These are phyloP conservation scores for Tricholoma matsutake DNA, from an alignment of 768 basidiomycete species.

Conservation along the genomic window DNA sequence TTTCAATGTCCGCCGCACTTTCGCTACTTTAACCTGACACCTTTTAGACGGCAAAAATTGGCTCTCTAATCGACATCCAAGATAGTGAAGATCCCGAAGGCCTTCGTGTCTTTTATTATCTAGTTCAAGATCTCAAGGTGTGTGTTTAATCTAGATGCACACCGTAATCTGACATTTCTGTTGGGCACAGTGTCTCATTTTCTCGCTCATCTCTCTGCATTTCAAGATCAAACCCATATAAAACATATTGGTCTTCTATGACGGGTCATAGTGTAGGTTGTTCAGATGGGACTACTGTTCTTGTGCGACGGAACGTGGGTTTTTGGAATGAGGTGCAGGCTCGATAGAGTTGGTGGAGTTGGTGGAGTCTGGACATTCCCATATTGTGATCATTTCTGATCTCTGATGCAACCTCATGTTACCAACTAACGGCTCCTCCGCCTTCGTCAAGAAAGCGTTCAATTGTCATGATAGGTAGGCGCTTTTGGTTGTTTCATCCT, in stretches of 20 bases:
- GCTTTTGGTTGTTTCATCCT: background rate
- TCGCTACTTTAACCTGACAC: background rate
- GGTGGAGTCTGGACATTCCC: background rate
- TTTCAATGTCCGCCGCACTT: background rate
- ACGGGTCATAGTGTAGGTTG: conserved; percentile 7
- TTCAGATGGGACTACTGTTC: background rate
- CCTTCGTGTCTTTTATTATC: conserved; percentile 95
- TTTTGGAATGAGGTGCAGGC: conserved; percentile 7
- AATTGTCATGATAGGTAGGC: conserved; percentile 34
- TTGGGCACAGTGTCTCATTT: conserved; percentile 80
- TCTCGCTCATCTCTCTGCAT: conserved; percentile 96
- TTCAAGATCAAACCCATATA: conserved; percentile 99
- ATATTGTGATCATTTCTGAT: conserved; percentile 2
- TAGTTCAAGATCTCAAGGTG: conserved; percentile 96
- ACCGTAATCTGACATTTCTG: conserved; percentile 1
- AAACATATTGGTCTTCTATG: conserved; percentile 12
- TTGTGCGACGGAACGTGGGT: background rate
- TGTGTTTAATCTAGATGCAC: conserved; percentile 15
- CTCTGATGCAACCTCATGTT: conserved; percentile 2
- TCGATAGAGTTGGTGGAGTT: background rate
- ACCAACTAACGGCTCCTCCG: conserved; percentile 6
- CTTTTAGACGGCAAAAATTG: conserved; percentile 92
- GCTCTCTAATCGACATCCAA: conserved; percentile 93
- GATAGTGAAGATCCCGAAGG: conserved; percentile 98
- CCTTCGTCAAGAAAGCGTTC: conserved; percentile 41